Percentiles rank a stretch among this genome's conserved stretches.
Evolutionary conservation across 805 yeast genomes (phyloP).

Genomic region (Saccharomycopsis guyanensis): DNA sequence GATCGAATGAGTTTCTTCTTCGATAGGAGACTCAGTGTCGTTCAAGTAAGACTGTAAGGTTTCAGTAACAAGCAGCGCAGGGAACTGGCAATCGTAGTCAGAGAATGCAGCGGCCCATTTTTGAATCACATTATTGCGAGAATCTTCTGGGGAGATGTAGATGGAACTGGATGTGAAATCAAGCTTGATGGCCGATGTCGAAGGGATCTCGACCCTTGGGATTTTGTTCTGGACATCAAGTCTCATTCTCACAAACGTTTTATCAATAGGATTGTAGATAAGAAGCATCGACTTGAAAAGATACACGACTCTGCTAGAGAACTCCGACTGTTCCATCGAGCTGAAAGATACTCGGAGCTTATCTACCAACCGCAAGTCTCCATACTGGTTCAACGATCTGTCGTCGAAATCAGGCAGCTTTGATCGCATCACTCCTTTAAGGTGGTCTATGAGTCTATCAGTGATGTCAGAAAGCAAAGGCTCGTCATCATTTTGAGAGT

Average conservation of each 20-base stretch:
- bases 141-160: slow-evolving; percentile 15
- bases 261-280: slow-evolving; percentile 8
- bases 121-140: slow-evolving; percentile 17
- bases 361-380: slow-evolving; percentile 19
- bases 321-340: slow-evolving; percentile 4
- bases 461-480: not conserved
- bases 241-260: slow-evolving; percentile 9
- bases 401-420: no score
- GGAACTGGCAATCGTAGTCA: slow-evolving; percentile 20
- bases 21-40: not conserved
- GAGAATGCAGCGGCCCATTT: slow-evolving; percentile 21
- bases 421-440: slow-evolving; percentile 3
- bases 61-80: slow-evolving; percentile 16
- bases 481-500: slow-evolving; percentile 2
- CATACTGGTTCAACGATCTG: slow-evolving; percentile 10
- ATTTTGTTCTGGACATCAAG: slow-evolving; percentile 5
- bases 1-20: not conserved
- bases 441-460: slow-evolving; percentile 7
- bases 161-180: slow-evolving; percentile 9
- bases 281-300: slow-evolving; percentile 14
- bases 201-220: slow-evolving; percentile 17
- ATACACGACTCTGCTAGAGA: slow-evolving; percentile 8
- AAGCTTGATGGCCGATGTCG: slow-evolving; percentile 16
- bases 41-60: slow-evolving; percentile 4
- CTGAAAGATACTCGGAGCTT: slow-evolving; percentile 9